Evolutionary conservation across 495 filamentous ascomycete species (phyloP), one percentile per base, ranked within the genome.

Genomic region (Neurospora sp.): DNA sequence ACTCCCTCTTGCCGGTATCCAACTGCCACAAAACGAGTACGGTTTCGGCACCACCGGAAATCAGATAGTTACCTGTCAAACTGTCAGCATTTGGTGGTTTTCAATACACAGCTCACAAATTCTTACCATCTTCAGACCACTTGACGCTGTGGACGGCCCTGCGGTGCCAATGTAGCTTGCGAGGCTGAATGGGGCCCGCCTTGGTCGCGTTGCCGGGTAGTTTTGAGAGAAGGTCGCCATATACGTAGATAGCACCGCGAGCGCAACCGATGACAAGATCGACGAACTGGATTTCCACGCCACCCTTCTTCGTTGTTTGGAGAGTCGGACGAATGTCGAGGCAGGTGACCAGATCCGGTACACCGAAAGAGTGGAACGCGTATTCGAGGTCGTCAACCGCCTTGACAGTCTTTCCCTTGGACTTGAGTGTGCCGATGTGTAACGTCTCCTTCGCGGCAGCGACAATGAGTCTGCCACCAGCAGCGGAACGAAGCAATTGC

Each of bases 1-100:
- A 92, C 77, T 95, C 91, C 76, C 88, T 89, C 74, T 89, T 89
- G 39, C 89, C 90, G 2, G 95, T 97, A 74, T 96, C 93, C 23
- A 98, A 82, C 80, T 99, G 96, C 94, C 95, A 99, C n/a, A 97
- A 82, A 18, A 98, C 92, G 70, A 99, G 83, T 5, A 96, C 94
- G 1, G 93, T 93, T 81, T 98, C 96, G 14, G 89, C 87, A 11
- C 96, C 96, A 73, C 96, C 96, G 49, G 96, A 98, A 40, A 99
- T 91, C 40, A 98, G 80, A 79, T 99, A 99, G 77, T 97, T 95
- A n/a, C 95, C 94, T 97, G 77, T 60, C 27, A 72, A 9, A 27
- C 70, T 73, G 75, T 76, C 78, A 81, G 75, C 18, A 72, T 49
- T 44, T 20, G 4, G 9, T 49, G n/a, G 46, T 49, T 20, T 23